These are phyloP conservation scores for Helicocarpus griseus DNA, from an alignment of 2,329 filamentous ascomycete species.

Conservation along the genomic window DNA sequence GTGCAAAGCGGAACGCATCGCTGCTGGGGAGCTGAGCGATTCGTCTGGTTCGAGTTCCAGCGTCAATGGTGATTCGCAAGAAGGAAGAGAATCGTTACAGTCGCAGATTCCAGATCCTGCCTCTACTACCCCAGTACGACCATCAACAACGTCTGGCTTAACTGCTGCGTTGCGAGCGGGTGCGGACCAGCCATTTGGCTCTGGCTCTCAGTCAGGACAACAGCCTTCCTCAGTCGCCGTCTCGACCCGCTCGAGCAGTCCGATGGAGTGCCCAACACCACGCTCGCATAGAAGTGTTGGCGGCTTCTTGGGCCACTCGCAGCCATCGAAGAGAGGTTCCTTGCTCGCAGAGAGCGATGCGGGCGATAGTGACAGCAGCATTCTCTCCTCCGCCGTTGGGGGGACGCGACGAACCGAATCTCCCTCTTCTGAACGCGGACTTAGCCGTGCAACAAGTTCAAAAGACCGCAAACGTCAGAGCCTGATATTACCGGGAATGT, in stretches of 20 bases:
- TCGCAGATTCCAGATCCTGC: neutral
- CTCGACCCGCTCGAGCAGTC: slow-evolving; percentile 81
- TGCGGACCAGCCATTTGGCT: slow-evolving; percentile 38
- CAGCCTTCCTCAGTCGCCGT: slow-evolving; percentile 54
- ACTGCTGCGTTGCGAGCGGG: slow-evolving; percentile 36
- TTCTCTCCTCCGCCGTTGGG: slow-evolving; percentile 69
- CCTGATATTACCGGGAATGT: slow-evolving; percentile 65
- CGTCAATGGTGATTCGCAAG: slow-evolving; percentile 31
- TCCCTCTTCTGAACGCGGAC: slow-evolving; percentile 74
- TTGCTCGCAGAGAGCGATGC: slow-evolving; percentile 77
- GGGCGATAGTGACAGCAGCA: slow-evolving; percentile 79
- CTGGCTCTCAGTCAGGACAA: slow-evolving; percentile 29
- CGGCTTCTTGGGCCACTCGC: slow-evolving; percentile 49
- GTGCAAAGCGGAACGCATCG: slow-evolving; percentile 78
- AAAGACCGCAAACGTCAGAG: slow-evolving; percentile 80
- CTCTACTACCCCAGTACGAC: neutral
- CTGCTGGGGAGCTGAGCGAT: slow-evolving; percentile 73
- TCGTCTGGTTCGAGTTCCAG: slow-evolving; percentile 45
- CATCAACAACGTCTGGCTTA: neutral
- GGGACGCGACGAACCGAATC: slow-evolving; percentile 71
- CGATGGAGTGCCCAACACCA: slow-evolving; percentile 81
- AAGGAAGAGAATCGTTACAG: slow-evolving; percentile 39
- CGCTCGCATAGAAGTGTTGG: slow-evolving; percentile 62
- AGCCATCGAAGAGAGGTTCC: slow-evolving; percentile 61
- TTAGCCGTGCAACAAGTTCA: slow-evolving; percentile 67